Evolutionary conservation across 2,329 filamentous ascomycete species (phyloP).

Genomic region (Pestalotiopsis sp.): DNA sequence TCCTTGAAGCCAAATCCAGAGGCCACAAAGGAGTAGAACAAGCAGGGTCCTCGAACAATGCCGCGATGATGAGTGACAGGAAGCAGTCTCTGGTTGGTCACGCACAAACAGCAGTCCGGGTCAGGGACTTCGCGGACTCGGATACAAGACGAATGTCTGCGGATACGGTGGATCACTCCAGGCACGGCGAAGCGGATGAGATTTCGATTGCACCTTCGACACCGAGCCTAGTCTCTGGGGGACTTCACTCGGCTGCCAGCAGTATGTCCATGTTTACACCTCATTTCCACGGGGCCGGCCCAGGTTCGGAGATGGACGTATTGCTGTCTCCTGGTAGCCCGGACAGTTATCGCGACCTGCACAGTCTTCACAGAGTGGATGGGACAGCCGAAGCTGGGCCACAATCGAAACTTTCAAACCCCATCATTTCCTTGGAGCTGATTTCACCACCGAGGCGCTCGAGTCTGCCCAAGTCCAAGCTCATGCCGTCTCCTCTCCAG

Average conservation of each 20-base stretch:
- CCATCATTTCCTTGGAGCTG: neutral
- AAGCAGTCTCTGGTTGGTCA: neutral
- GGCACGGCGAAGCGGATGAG: conserved; percentile 8
- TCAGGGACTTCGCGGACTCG: neutral
- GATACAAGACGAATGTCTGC: neutral
- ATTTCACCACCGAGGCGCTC: neutral
- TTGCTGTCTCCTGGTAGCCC: neutral
- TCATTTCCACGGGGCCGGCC: conserved; percentile 20
- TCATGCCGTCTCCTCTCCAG: conserved; percentile 8
- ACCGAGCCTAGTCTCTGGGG: conserved; percentile 29
- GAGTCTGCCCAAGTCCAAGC: neutral
- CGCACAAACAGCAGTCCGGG: neutral
- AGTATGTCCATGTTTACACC: conserved; percentile 30
- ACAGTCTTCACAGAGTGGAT: neutral
- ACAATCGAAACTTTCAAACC: neutral
- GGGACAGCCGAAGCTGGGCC: conserved; percentile 2
- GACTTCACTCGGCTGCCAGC: conserved; percentile 28
- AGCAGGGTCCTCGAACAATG: neutral
- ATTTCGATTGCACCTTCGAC: conserved; percentile 26
- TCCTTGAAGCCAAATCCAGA: neutral
- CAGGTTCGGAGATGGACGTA: conserved; percentile 10
- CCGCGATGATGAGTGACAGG: neutral
- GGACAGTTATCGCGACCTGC: conserved; percentile 6
- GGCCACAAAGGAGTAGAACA: neutral
- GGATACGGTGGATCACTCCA: neutral